phyloP scores from a whole-genome alignment of 2,329 filamentous ascomycete genomes.

The Plenodomus lindquistii region DNA sequence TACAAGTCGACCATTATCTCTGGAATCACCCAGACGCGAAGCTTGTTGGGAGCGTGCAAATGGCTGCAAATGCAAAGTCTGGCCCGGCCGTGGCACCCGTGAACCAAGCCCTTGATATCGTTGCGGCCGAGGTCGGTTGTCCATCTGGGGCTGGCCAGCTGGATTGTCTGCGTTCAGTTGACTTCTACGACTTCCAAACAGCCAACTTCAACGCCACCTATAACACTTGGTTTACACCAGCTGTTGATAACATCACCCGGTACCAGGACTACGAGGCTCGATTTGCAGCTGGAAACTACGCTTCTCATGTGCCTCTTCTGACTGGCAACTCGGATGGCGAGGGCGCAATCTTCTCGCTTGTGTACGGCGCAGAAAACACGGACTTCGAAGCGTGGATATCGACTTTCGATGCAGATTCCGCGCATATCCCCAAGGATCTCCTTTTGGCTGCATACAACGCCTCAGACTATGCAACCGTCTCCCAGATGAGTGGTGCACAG shows the following conservation, averaged over 20 bases:
- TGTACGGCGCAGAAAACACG: conserved; percentile 30
- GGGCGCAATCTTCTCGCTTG: conserved; percentile 28
- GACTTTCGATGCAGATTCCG: conserved; percentile 49
- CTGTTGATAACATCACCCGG: conserved; percentile 26
- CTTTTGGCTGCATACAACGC: conserved; percentile 43
- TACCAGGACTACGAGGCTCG: conserved; percentile 25
- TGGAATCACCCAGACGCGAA: conserved; percentile 29
- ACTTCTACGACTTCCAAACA: conserved; percentile 28
- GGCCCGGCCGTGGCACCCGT: conserved; percentile 24
- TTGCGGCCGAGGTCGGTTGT: conserved; percentile 29
- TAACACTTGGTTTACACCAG: conserved; percentile 30
- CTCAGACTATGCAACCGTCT: conserved; percentile 43
- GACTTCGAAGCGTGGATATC: conserved; percentile 51
- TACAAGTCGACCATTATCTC: conserved; percentile 29
- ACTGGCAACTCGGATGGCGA: conserved; percentile 34
- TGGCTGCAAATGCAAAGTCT: conserved; percentile 31
- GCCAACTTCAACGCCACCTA: conserved; percentile 28
- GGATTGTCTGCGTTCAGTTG: conserved; percentile 23
- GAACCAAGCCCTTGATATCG: conserved; percentile 26
- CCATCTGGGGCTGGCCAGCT: conserved; percentile 21
- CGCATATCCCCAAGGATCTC: conserved; percentile 41
- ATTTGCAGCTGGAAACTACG: conserved; percentile 29
- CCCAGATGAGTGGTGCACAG: conserved; percentile 49
- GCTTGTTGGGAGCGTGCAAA: conserved; percentile 26
- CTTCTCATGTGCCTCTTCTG: conserved; percentile 29